Evolutionary conservation across 352 stramenopile genomes (phyloP).

Genomic region (Phytophthora hybrid): DNA sequence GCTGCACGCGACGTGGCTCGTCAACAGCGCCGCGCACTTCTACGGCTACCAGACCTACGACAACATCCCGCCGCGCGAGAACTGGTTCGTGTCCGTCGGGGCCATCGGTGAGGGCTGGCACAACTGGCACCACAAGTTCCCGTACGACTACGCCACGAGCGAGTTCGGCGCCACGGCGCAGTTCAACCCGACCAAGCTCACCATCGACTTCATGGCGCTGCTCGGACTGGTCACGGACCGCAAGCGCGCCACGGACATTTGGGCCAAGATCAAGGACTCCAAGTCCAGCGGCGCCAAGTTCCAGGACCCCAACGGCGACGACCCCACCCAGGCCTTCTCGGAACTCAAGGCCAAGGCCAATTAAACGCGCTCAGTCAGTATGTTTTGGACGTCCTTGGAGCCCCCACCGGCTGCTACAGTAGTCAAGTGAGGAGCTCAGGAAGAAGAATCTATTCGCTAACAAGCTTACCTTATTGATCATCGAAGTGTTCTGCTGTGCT

Average conservation of each 20-base stretch:
- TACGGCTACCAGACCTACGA: slow-evolving; percentile 98
- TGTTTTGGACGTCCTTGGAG: slow-evolving; percentile 26
- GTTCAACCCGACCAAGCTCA: slow-evolving; percentile 99
- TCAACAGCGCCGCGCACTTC: slow-evolving; percentile 98
- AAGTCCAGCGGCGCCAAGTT: slow-evolving; percentile 52
- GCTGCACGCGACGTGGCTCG: slow-evolving; percentile 98
- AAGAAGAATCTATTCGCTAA: slow-evolving; percentile 37
- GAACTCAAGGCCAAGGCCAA: slow-evolving; percentile 78
- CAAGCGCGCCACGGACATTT: slow-evolving; percentile 95
- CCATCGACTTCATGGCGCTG: slow-evolving; percentile 94
- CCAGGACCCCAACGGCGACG: slow-evolving; percentile 65
- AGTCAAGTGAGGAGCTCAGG: slow-evolving; percentile 8
- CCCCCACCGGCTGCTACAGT: neutral
- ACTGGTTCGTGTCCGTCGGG: slow-evolving; percentile 96
- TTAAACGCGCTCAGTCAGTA: slow-evolving; percentile 39
- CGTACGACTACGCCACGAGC: slow-evolving; percentile 99
- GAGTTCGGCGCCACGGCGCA: slow-evolving; percentile 96
- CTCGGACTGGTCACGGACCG: slow-evolving; percentile 95
- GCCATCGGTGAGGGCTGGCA: slow-evolving; percentile 98
- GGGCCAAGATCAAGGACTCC: slow-evolving; percentile 91
- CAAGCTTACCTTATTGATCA: slow-evolving; percentile 50
- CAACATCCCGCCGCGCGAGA: slow-evolving; percentile 96
- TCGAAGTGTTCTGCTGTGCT: slow-evolving; percentile 10
- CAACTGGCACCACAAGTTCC: slow-evolving; percentile 99
- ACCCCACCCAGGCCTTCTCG: slow-evolving; percentile 61